Evolutionary conservation across 2,329 filamentous ascomycete species (phyloP).

Genomic region (Cylindrodendrum hubeiense): DNA sequence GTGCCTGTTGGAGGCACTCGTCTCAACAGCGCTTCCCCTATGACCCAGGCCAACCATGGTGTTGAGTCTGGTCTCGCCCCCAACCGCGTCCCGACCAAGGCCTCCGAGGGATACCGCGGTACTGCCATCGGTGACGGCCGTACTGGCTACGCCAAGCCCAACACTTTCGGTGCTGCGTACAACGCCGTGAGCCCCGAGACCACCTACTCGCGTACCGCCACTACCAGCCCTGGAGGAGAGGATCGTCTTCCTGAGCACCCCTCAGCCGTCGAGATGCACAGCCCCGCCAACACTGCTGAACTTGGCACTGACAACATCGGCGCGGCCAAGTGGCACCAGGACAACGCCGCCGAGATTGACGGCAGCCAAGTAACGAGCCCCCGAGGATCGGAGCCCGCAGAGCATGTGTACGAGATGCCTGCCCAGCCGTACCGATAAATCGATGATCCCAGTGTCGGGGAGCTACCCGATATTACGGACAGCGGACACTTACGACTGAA

Average conservation of each 20-base stretch:
- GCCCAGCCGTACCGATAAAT: conserved; percentile 52
- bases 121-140: conserved; percentile 55
- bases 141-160: conserved; percentile 54
- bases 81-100: conserved; percentile 41
- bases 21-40: conserved; percentile 41
- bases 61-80: conserved; percentile 41
- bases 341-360: conserved; percentile 55
- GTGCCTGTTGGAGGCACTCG: conserved; percentile 52
- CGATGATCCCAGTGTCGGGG: conserved; percentile 4
- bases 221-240: conserved; percentile 8
- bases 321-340: conserved; percentile 48
- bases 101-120: conserved; percentile 54
- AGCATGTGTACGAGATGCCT: conserved; percentile 59
- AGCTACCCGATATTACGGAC: neutral
- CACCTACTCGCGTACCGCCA: conserved; percentile 40
- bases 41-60: conserved; percentile 44
- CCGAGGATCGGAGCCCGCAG: conserved; percentile 42
- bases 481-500: neutral
- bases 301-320: conserved; percentile 49
- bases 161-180: conserved; percentile 46
- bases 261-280: conserved; percentile 42
- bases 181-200: conserved; percentile 37
- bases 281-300: conserved; percentile 46
- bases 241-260: conserved; percentile 27
- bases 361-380: conserved; percentile 47